Base-by-base conservation (phyloP, 164 flowering plant species). In the Kingdonia uniflora region DNA sequence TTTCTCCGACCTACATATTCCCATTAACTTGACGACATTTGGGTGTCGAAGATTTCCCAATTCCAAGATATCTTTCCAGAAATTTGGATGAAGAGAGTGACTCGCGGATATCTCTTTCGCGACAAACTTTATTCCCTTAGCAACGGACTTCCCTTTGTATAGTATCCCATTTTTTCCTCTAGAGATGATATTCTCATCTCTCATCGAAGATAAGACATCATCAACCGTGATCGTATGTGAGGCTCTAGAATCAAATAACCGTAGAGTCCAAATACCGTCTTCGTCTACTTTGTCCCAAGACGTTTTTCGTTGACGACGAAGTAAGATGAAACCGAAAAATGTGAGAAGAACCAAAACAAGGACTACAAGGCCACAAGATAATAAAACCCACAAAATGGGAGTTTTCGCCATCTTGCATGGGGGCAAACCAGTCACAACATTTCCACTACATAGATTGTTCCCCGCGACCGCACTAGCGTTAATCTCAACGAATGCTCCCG, bases 401-500 rank as follows among this genome's bases (percentile, higher is more conserved):
- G 20, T 69, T 23, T 42, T 65, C 1, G 46, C 21, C 7, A 62
- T 49, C 49, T 61, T 67, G 78, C 97, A 89, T 54, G 77, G 74
- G 12, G 84, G 85, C 42, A 89, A 66, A 11, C 84, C 80, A 24
- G 66, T 70, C 0, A 67, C 40, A 2, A 33, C 2, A n/a, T 63
- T 71, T 8, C 79, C 76, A 2, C 81, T 77, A 33, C 95, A 87
- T 8, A 87, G 84, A n/a, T 66, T 45, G 53, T 84, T 90, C 0
- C 95, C 96, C 0, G 65, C 57, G 0, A 90, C 80, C 0, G 85
- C 74, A 52, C 74, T 81, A 0, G 80, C 68, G 29, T 81, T 83
- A 17, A 87, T 81, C 17, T 79, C 81, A 11, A 80, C 64, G 55
- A 90, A 90, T 0, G 80, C 87, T 33, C 78, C 95, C 4, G 87